Base-by-base conservation (phyloP, 1,284 basidiomycete genomes). In the Serendipita sp. region DNA sequence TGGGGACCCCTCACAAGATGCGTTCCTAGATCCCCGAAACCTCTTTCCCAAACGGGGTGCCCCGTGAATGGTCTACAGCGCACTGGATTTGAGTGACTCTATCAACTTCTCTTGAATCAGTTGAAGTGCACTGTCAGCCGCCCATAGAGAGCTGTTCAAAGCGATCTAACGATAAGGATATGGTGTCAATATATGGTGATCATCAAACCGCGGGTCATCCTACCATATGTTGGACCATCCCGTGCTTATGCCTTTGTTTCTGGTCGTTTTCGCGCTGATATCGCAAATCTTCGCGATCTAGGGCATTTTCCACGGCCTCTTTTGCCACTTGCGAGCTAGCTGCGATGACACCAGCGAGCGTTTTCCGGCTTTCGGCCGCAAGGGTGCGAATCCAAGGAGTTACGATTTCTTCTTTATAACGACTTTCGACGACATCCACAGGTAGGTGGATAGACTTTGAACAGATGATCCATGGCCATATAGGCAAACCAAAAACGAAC, bases 401-500 rank as follows among this genome's bases (percentile, higher is more conserved):
- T 17, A 58, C 12, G n/a, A 58, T 58, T 30, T 58, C 34, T 32
- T 58, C 26, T n/a, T n/a, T 22, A 30, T 58, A 58, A 4, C 34
- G 53, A 58, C 26, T n/a, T 35, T 58, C 53, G 53, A 58, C 30
- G n/a, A 58, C 22, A 58, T 58, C 53, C 3, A 58, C 32, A 17
- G 22, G 15, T 26, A 58, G 53, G 32, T 58, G 53, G 32, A 58
- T 26, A 6, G 53, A 58, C n/a, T 29, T n/a, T n/a, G 53, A 35
- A 34, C 32, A 34, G 8, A 58, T 35, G 4, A 58, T 58, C 53
- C 53, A 58, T 8, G 53, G 53, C 53, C 53, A 58, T n/a, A 58
- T 58, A 26, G 53, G 53, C 8, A 58, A 32, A 22, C 53, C 53
- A 58, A 58, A 58, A n/a, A 58, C 53, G 53, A 58, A 58, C 8